Evolutionary conservation across 495 filamentous ascomycete genomes (phyloP).

Genomic region (Podospora fimiseda): DNA sequence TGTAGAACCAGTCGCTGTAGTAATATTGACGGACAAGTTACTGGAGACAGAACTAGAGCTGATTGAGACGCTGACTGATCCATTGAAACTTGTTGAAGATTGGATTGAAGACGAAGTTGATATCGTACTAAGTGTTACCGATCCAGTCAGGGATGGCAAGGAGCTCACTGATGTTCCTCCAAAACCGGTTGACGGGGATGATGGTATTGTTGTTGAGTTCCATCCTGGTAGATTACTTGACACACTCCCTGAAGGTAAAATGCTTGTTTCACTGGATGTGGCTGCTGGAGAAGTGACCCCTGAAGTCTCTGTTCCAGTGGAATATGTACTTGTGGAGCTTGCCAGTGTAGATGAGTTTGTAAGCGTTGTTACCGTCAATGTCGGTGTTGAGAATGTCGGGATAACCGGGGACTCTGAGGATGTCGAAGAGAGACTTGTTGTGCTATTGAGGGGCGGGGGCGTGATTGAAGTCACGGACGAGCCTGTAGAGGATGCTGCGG

Average conservation of each 20-base stretch:
- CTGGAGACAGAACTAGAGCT: background rate
- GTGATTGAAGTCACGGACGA: background rate
- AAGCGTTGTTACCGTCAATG: background rate
- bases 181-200: background rate
- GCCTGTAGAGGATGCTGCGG: background rate
- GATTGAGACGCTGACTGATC: background rate
- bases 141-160: background rate
- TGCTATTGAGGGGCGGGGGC: background rate
- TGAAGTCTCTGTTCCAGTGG: background rate
- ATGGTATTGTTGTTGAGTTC: background rate
- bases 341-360: background rate
- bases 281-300: background rate
- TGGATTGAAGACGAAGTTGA: background rate
- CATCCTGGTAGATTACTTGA: background rate
- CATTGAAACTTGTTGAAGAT: background rate
- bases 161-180: background rate
- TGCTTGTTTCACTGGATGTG: too few species aligned
- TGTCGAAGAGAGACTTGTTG: background rate
- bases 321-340: background rate
- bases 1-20: too few species aligned
- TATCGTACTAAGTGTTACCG: background rate
- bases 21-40: background rate
- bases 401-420: background rate
- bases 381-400: background rate
- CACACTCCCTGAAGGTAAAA: too few species aligned